Base-by-base conservation (phyloP, 2,329 filamentous ascomycete genomes). In the Cladophialophora exuberans region DNA sequence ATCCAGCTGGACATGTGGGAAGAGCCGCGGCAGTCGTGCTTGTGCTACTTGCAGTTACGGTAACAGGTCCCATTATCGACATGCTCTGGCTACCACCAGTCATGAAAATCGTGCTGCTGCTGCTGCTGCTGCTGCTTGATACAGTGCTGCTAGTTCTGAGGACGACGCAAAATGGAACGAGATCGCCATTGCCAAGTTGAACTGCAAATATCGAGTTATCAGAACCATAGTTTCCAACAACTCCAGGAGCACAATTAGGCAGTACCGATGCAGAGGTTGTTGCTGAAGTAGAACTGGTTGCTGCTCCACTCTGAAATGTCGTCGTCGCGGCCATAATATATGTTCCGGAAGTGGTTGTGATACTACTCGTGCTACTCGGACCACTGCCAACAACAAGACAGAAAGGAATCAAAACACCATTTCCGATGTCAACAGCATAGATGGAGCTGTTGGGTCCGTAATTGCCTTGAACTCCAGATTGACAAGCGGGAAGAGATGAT, bases 181-280 rank as follows among this genome's bases (percentile, higher is more conserved):
- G 36, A 11, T 11, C 4, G 36, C 36, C 36, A 11, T 39, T 39
- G 36, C n/a, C n/a, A 20, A 39, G 36, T 22, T 39, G 36, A 20
- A 39, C 18, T n/a, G 36, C 36, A 23, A 39, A 39, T 39, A 39
- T 39, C 7, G 36, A 39, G 10, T 39, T 39, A 20, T 39, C 36
- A 9, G 36, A 3, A 10, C 36, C 36, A 18, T 22, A 39, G 10
- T 39, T 39, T 17, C 36, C 36, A 17, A 20, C 1, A 3, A 39
- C n/a, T 5, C 36, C 36, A 13, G 36, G 3, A 7, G 36, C 10
- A 10, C 36, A 39, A 11, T 15, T 4, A 6, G 36, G 36, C 18
- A 39, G 36, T 11, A 20, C 11, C 18, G 6, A 18, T 13, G 36
- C 18, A 10, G 36, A 39, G 11, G 36, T 18, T 22, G 36, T 18